These are phyloP conservation scores for Aspergillus ellipticus DNA, from an alignment of 495 filamentous ascomycete species.

Conservation along the genomic window DNA sequence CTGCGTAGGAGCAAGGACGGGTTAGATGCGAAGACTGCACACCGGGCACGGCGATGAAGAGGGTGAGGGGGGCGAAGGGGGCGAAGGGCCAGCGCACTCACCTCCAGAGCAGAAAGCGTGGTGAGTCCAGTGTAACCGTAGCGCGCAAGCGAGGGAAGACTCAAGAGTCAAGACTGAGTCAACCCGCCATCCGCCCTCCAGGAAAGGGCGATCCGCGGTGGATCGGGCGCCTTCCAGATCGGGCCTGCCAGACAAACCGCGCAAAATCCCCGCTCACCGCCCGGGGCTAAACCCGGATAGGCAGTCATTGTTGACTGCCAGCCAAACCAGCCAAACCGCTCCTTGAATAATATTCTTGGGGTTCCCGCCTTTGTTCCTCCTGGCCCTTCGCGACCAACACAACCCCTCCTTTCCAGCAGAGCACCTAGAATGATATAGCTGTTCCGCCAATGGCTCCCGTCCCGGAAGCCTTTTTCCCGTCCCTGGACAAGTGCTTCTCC, in stretches of 20 bases:
- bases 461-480: conserved; percentile 57
- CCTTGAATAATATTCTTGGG: conserved; percentile 25
- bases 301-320: conserved; percentile 38
- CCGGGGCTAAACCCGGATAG: conserved; percentile 36
- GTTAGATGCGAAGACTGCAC: conserved; percentile 4
- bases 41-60: no score
- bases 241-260: conserved; percentile 5
- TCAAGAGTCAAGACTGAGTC: background rate
- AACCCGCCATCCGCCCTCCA: background rate
- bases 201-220: background rate
- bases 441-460: conserved; percentile 66
- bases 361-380: conserved; percentile 1
- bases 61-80: no score
- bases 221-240: conserved; percentile 14
- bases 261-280: conserved; percentile 32
- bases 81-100: background rate
- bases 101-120: background rate
- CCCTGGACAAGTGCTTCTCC: conserved; percentile 60
- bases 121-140: background rate
- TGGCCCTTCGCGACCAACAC: conserved; percentile 7
- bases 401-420: conserved; percentile 7
- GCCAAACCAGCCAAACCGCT: conserved; percentile 17
- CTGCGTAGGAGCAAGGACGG: background rate
- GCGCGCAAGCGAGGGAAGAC: conserved; percentile 9
- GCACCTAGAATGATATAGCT: conserved; percentile 52